Conservation (phyloP, 352 stramenopile species). For the Phytophthora pluvialis region DNA sequence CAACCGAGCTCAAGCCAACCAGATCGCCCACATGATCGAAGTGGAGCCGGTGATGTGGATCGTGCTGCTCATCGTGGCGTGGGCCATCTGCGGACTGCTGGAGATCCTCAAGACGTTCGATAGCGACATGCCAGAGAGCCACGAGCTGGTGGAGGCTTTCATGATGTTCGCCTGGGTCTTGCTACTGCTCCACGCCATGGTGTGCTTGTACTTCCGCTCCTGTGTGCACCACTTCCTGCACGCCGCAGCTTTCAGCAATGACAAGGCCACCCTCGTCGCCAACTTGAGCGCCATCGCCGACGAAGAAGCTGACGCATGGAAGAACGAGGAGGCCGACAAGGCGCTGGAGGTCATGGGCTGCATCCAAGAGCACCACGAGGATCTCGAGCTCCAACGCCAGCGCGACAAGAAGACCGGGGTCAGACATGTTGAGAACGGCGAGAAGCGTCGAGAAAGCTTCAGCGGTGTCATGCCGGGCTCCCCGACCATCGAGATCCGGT, state of each 20-base stretch:
- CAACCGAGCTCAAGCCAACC: slow-evolving; percentile 67
- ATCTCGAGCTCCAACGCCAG: slow-evolving; percentile 26
- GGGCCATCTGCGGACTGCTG: slow-evolving; percentile 39
- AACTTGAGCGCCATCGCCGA: slow-evolving; percentile 29
- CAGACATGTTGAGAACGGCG: slow-evolving; percentile 6
- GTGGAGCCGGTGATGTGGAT: slow-evolving; percentile 70
- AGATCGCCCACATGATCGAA: slow-evolving; percentile 80
- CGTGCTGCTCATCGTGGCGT: slow-evolving; percentile 50
- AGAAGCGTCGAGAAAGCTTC: slow-evolving; percentile 8
- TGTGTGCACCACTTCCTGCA: slow-evolving; percentile 31
- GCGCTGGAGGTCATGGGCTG: slow-evolving; percentile 30
- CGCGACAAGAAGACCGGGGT: slow-evolving; percentile 13
- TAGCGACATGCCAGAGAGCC: slow-evolving; percentile 22
- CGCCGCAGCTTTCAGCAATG: slow-evolving; percentile 19
- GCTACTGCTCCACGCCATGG: slow-evolving; percentile 46
- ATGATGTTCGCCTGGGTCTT: slow-evolving; percentile 45
- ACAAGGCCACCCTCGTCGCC: slow-evolving; percentile 22
- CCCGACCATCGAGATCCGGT: slow-evolving; percentile 34
- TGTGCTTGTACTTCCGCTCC: slow-evolving; percentile 41
- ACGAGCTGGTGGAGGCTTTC: slow-evolving; percentile 48
- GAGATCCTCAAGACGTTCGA: slow-evolving; percentile 33
- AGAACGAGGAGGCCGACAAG: slow-evolving; percentile 31
- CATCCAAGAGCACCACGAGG: slow-evolving; percentile 37
- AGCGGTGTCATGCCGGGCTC: slow-evolving; percentile 22
- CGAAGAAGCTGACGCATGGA: slow-evolving; percentile 28